Evolutionary conservation across 352 stramenopile species (phyloP).

Genomic region (Pythium phragmitis): DNA sequence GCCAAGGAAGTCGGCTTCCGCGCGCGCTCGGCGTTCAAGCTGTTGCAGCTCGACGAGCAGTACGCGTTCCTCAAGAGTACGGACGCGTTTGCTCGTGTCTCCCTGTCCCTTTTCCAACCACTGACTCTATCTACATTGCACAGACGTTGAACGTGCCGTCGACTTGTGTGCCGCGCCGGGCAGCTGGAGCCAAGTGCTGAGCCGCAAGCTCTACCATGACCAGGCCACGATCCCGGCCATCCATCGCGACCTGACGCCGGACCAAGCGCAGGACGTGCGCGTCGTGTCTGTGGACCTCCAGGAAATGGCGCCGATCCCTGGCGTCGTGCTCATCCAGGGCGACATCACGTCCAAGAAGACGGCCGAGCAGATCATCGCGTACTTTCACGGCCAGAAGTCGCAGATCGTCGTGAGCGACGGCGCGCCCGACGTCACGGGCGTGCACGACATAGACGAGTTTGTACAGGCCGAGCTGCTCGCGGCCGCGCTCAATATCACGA

Average conservation of each 20-base stretch:
- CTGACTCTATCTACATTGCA: not conserved
- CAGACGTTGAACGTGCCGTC: slow-evolving; percentile 90
- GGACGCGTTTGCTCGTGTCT: not conserved
- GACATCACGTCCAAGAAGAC: slow-evolving; percentile 84
- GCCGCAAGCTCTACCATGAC: slow-evolving; percentile 80
- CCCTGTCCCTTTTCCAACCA: not conserved
- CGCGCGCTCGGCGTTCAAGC: slow-evolving; percentile 98
- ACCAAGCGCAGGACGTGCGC: slow-evolving; percentile 44
- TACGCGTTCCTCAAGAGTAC: slow-evolving; percentile 92
- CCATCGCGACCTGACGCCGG: slow-evolving; percentile 24
- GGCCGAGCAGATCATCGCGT: slow-evolving; percentile 67
- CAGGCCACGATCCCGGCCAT: slow-evolving; percentile 24
- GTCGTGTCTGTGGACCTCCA: slow-evolving; percentile 93
- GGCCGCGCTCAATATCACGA: slow-evolving; percentile 74
- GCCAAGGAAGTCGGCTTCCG: slow-evolving; percentile 97
- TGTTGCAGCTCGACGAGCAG: slow-evolving; percentile 98
- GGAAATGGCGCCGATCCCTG: slow-evolving; percentile 97
- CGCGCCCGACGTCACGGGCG: slow-evolving; percentile 95
- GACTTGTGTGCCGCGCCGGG: slow-evolving; percentile 98
- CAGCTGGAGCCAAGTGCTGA: slow-evolving; percentile 98
- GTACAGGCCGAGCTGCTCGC: slow-evolving; percentile 79
- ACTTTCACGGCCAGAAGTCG: slow-evolving; percentile 79
- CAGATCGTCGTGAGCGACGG: slow-evolving; percentile 99
- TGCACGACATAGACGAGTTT: slow-evolving; percentile 84
- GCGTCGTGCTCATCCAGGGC: slow-evolving; percentile 70